Conservation (phyloP, 2,329 filamentous ascomycete species). For the Mariannaea elegans region DNA sequence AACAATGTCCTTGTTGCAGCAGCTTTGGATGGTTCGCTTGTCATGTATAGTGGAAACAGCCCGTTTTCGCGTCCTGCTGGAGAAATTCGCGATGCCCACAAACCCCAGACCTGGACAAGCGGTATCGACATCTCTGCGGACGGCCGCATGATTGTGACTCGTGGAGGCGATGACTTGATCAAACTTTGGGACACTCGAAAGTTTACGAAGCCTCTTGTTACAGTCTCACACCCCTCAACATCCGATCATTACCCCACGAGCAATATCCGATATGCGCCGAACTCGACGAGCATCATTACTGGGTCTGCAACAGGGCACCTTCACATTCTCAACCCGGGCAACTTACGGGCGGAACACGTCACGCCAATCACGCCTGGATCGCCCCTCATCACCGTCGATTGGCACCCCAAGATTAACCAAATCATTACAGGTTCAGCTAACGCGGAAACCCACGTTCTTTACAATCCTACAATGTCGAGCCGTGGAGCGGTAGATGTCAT, state of each 20-base stretch:
- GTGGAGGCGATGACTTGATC: slow-evolving; percentile 90
- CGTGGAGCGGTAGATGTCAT: slow-evolving; percentile 89
- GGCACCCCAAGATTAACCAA: slow-evolving; percentile 96
- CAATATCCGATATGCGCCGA: slow-evolving; percentile 90
- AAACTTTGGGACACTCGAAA: slow-evolving; percentile 98
- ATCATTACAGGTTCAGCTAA: slow-evolving; percentile 95
- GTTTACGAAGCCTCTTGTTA: slow-evolving; percentile 89
- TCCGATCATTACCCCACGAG: slow-evolving; percentile 84
- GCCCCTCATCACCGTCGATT: slow-evolving; percentile 83
- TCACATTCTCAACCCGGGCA: slow-evolving; percentile 93
- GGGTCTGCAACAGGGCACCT: slow-evolving; percentile 87
- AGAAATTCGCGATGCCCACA: slow-evolving; percentile 86
- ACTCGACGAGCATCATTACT: slow-evolving; percentile 84
- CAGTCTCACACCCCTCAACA: slow-evolving; percentile 80
- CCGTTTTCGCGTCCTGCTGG: slow-evolving; percentile 83
- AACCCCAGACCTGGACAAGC: slow-evolving; percentile 85
- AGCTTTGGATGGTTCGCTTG: slow-evolving; percentile 86
- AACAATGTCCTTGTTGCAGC: slow-evolving; percentile 82
- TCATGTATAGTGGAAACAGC: slow-evolving; percentile 92
- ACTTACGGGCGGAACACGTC: slow-evolving; percentile 82
- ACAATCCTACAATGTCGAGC: slow-evolving; percentile 83
- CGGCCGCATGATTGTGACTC: slow-evolving; percentile 87
- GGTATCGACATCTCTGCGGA: slow-evolving; percentile 91
- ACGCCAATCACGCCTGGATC: slow-evolving; percentile 89
- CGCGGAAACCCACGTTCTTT: slow-evolving; percentile 87